Base-by-base conservation (phyloP, 139 green algal species). In the Coelastrella sp. region DNA sequence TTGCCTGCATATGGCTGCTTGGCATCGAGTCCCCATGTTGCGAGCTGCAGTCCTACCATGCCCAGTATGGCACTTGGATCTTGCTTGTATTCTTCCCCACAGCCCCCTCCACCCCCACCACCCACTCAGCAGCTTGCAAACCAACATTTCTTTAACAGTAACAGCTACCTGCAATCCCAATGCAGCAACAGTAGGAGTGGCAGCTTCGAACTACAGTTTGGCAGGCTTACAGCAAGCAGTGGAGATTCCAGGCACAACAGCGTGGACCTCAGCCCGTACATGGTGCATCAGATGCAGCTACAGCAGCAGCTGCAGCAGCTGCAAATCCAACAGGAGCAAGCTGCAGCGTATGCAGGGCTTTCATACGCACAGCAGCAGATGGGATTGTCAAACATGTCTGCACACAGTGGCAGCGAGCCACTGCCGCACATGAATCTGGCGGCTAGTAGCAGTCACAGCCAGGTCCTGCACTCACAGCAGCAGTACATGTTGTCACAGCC, bases 201-300 rank as follows among this genome's bases (percentile, higher is more conserved):
- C 21, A 64, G 53, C 53, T 27, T 64, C 2, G 53, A 64, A 21
- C 53, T 64, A 1, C 53, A n/a, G 21, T 27, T 64, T n/a, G 21
- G 6, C 53, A 64, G 53, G 53, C n/a, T n/a, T n/a, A n/a, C n/a
- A n/a, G n/a, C n/a, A n/a, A 64, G 53, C 53, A 64, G 53, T 64
- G 53, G 11, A 21, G 53, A 64, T 32, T 19, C 53, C 17, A 19
- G 53, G 19, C 53, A 21, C 53, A 64, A 27, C 53, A 64, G 53
- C 21, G 53, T 34, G 21, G 53, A 64, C 6, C 17, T 64, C 21
- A 32, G 19, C 17, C 53, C 53, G 17, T 64, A 64, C 53, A 34
- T 64, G 53, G 53, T 73, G 25, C 64, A 43, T 48, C 64, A 43
- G 34, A 73, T 41, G 34, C 64, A 43, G 64, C n/a, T 41, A 30